These are phyloP conservation scores for Xylona heveae DNA, from an alignment of 495 filamentous ascomycete genomes.

Conservation along the genomic window DNA sequence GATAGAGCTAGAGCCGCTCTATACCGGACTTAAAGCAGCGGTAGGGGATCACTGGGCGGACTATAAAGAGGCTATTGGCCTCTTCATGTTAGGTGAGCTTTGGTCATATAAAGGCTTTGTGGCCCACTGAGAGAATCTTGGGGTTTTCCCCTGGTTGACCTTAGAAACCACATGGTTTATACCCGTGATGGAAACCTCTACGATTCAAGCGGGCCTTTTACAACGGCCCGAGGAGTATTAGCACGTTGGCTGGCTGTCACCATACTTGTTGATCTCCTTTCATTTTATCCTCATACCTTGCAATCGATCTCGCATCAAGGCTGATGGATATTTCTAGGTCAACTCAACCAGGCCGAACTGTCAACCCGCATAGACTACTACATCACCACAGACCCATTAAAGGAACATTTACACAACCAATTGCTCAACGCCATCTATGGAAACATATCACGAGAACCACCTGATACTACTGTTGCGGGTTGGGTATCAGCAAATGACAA, in stretches of 20 bases:
- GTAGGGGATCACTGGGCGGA: constrained; percentile 71
- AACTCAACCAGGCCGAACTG: constrained; percentile 70
- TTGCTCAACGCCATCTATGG: constrained; percentile 67
- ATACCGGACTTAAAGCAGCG: constrained; percentile 60
- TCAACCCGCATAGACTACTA: constrained; percentile 52
- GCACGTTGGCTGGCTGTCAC: too few species aligned
- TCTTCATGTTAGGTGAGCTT: constrained; percentile 68
- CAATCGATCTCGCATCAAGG: constrained; percentile 4
- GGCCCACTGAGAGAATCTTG: too few species aligned
- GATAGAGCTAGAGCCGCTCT: constrained; percentile 78
- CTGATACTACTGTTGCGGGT: constrained; percentile 75
- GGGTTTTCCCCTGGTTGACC: too few species aligned
- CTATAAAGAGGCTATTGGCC: constrained; percentile 66
- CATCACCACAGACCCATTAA: constrained; percentile 44
- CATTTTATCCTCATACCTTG: not conserved
- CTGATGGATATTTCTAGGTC: too few species aligned
- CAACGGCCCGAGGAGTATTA: too few species aligned
- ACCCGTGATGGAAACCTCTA: too few species aligned
- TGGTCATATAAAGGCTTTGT: too few species aligned
- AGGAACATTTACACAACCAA: constrained; percentile 75
- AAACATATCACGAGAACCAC: constrained; percentile 73
- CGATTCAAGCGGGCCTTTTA: too few species aligned
- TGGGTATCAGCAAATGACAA: constrained; percentile 97
- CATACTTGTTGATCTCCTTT: not conserved
- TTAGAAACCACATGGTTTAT: too few species aligned